Conservation (phyloP, 805 yeast species). For the Kodamaea kakaduensis region DNA sequence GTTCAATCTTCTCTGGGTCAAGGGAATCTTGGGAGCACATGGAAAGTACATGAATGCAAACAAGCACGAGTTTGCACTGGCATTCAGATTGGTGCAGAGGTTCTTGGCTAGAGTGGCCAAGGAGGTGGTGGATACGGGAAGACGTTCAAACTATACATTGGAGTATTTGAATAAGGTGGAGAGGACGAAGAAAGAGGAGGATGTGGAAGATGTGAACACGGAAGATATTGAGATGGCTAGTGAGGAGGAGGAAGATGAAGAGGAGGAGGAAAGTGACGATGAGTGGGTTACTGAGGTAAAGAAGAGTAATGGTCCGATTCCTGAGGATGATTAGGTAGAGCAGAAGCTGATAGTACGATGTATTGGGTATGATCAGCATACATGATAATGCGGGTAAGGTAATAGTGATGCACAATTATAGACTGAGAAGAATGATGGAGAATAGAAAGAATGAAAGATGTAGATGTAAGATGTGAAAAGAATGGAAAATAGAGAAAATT, state of each 20-base stretch:
- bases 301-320: slow-evolving; percentile 10
- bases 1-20: slow-evolving; percentile 79
- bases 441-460: neutral
- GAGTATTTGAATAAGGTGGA: slow-evolving; percentile 40
- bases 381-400: no score
- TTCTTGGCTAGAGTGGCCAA: slow-evolving; percentile 72
- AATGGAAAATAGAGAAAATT: no score
- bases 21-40: slow-evolving; percentile 61
- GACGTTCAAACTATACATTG: slow-evolving; percentile 51
- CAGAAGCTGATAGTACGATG: slow-evolving; percentile 9
- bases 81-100: slow-evolving; percentile 67
- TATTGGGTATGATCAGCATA: slow-evolving; percentile 31
- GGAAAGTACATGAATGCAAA: slow-evolving; percentile 68
- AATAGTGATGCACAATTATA: slow-evolving; percentile 1
- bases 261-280: slow-evolving; percentile 16
- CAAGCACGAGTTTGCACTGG: slow-evolving; percentile 58
- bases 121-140: slow-evolving; percentile 56
- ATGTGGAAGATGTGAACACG: slow-evolving; percentile 12
- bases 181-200: slow-evolving; percentile 15
- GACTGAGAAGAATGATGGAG: neutral
- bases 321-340: slow-evolving; percentile 21
- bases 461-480: neutral
- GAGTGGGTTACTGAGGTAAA: slow-evolving; percentile 32
- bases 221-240: slow-evolving; percentile 8
- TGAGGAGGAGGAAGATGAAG: slow-evolving; percentile 13